phyloP scores from a whole-genome alignment of 768 basidiomycete genomes.

The Hypholoma fasciculare region DNA sequence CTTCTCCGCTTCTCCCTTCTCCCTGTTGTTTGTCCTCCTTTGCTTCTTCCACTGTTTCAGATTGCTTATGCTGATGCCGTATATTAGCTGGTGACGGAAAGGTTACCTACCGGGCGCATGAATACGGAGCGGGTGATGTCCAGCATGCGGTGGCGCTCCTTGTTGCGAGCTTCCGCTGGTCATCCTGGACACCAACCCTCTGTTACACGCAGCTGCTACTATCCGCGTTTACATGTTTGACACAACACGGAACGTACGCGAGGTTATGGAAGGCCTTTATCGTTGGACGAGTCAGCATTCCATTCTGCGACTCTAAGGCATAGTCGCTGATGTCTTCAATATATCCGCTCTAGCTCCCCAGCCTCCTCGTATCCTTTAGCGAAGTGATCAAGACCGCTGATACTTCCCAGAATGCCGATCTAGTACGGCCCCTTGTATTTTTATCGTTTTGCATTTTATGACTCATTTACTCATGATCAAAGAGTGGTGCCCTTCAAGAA shows the following conservation, averaged over 20 bases:
- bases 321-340: background rate
- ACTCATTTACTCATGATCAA: conserved; percentile 23
- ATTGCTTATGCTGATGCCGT: conserved; percentile 7
- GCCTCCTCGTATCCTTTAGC: conserved; percentile 56
- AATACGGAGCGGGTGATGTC: no score
- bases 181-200: conserved; percentile 60
- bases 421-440: conserved; percentile 42
- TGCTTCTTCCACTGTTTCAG: conserved; percentile 13
- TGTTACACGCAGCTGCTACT: conserved; percentile 72
- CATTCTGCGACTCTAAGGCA: background rate
- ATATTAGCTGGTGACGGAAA: background rate
- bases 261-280: conserved; percentile 72
- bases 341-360: conserved; percentile 45
- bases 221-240: conserved; percentile 61
- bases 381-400: conserved; percentile 49
- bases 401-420: conserved; percentile 51
- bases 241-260: conserved; percentile 41
- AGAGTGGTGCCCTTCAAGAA: conserved; percentile 45
- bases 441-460: background rate
- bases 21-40: background rate
- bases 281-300: conserved; percentile 61
- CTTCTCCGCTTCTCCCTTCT: conserved; percentile 2
- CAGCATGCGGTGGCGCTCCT: conserved; percentile 49
- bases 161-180: conserved; percentile 58
- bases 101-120: no score